Evolutionary conservation across 352 stramenopile genomes (phyloP).

Genomic region (Halophytophthora batemanensis): DNA sequence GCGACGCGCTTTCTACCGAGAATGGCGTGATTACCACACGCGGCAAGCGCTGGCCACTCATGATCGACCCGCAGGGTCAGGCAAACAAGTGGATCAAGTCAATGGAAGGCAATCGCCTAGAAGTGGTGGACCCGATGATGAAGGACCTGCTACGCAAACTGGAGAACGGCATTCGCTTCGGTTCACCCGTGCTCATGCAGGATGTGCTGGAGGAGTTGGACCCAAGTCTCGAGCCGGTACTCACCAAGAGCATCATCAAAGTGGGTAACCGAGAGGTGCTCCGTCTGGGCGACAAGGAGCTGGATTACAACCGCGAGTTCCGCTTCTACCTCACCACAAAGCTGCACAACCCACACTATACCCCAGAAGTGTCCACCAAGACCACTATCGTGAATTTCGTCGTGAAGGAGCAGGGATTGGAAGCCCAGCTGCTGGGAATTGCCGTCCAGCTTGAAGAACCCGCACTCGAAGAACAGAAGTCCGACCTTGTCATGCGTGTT

Average conservation of each 20-base stretch:
- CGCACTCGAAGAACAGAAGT: conserved; percentile 94
- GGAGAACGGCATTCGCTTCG: conserved; percentile 93
- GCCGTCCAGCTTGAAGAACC: conserved; percentile 94
- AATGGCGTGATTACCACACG: conserved; percentile 96
- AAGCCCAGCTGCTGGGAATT: conserved; percentile 92
- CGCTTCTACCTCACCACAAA: conserved; percentile 96
- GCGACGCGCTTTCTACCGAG: conserved; percentile 92
- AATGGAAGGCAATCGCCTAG: conserved; percentile 86
- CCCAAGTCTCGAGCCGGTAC: conserved; percentile 91
- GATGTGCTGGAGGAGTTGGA: conserved; percentile 96
- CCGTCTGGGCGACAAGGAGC: conserved; percentile 92
- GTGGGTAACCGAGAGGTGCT: conserved; percentile 93
- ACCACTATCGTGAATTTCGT: conserved; percentile 97
- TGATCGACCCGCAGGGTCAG: conserved; percentile 96
- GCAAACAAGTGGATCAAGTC: conserved; percentile 97
- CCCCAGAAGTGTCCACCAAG: conserved; percentile 94
- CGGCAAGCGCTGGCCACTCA: conserved; percentile 94
- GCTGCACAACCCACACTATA: conserved; percentile 95
- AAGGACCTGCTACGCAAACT: conserved; percentile 93
- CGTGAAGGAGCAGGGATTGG: conserved; percentile 94
- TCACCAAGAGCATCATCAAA: conserved; percentile 95
- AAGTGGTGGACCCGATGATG: conserved; percentile 94
- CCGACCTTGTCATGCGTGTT: conserved; percentile 87
- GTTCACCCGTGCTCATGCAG: conserved; percentile 92
- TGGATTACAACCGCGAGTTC: conserved; percentile 95